A percentile compares a stretch with the other conserved stretches of the same genome.
phyloP scores from a whole-genome alignment of 441 rosid genomes.

The Erodium texanum region DNA sequence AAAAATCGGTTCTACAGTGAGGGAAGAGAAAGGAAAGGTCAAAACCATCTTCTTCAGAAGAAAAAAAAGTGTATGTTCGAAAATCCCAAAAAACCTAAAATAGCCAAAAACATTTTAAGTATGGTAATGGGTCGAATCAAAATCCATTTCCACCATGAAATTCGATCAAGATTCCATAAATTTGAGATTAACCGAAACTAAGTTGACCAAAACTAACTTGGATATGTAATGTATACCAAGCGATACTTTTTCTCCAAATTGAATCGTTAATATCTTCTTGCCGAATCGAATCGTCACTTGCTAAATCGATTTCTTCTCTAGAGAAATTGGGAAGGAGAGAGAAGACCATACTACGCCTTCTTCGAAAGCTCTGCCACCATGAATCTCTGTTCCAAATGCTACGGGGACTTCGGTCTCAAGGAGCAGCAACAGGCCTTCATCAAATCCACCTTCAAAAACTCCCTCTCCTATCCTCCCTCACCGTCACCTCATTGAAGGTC shows the following conservation, averaged over 20 bases:
- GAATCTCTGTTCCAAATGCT: conserved; percentile 43
- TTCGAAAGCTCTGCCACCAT: conserved; percentile 30
- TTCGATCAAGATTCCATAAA: too few relatives aligned
- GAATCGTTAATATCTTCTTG: too few relatives aligned
- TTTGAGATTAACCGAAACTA: too few relatives aligned
- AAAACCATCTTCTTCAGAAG: too few relatives aligned
- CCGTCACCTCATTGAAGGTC: neutral
- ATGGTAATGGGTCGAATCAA: too few relatives aligned
- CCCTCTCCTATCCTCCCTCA: neutral
- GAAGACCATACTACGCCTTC: conserved; percentile 15
- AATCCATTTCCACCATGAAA: too few relatives aligned
- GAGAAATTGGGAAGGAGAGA: conserved; percentile 39
- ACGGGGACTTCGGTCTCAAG: conserved; percentile 37
- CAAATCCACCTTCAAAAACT: conserved; percentile 20
- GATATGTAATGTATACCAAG: neutral
- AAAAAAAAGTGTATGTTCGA: too few relatives aligned
- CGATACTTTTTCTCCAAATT: neutral
- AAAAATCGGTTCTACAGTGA: too few relatives aligned
- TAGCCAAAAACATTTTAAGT: too few relatives aligned
- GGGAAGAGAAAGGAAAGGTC: too few relatives aligned
- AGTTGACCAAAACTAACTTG: neutral
- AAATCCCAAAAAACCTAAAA: too few relatives aligned
- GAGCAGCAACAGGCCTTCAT: conserved; percentile 40
- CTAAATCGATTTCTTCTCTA: neutral
- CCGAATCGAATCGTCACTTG: neutral